phyloP scores from a whole-genome alignment of 768 basidiomycete genomes.

The Leucosporidium creatinivorum region DNA sequence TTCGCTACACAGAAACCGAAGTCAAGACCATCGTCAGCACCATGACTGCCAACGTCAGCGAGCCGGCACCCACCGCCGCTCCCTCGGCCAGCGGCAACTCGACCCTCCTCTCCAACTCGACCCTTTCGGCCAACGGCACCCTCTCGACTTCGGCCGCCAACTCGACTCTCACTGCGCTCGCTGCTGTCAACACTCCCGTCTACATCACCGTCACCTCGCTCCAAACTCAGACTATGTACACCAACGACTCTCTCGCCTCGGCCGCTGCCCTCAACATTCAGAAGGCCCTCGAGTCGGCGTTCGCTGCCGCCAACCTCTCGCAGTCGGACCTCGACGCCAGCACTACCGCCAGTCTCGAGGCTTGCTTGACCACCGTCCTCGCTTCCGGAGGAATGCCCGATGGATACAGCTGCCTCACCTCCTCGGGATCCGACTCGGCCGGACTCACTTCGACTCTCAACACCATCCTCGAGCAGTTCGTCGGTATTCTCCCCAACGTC shows the following conservation, averaged over 20 bases:
- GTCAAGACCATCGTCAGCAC: no score
- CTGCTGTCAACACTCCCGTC: constrained; percentile 40
- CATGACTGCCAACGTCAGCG: no score
- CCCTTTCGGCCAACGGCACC: no score
- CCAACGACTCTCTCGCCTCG: not conserved
- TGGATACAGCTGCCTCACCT: constrained; percentile 32
- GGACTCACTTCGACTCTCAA: constrained; percentile 27
- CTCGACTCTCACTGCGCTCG: constrained; percentile 43
- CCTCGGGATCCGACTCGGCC: constrained; percentile 12
- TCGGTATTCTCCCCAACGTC: constrained; percentile 35
- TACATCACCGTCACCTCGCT: no score
- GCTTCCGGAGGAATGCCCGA: constrained; percentile 30
- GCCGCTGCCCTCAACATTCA: constrained; percentile 27
- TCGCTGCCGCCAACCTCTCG: constrained; percentile 32
- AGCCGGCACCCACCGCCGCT: not conserved
- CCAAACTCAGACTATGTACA: no score
- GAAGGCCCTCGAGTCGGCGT: constrained; percentile 29
- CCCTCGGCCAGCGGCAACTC: constrained; percentile 34
- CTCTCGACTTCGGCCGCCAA: constrained; percentile 36
- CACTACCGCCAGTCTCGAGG: constrained; percentile 25
- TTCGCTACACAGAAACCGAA: no score
- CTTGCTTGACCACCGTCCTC: constrained; percentile 28
- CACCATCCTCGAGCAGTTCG: constrained; percentile 35
- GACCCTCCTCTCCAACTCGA: constrained; percentile 19
- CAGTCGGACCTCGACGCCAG: constrained; percentile 16